A percentile compares a stretch with the other conserved stretches of the same genome.
phyloP scores from a whole-genome alignment of 169 alveolate species.

The Cryptosporidium sp. region DNA sequence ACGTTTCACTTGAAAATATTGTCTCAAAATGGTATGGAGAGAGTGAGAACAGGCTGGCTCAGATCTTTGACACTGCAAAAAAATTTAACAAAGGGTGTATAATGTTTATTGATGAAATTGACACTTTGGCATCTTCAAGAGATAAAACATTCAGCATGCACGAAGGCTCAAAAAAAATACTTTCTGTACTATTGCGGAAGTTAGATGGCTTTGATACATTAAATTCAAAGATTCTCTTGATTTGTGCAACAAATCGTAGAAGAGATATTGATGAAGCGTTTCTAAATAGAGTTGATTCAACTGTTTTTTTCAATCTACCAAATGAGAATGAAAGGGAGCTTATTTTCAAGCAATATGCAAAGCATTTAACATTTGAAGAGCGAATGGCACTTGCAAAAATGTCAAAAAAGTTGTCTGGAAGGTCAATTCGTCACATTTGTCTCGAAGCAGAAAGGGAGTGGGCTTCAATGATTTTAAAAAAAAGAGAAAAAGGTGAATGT shows the following conservation, averaged over 20 bases:
- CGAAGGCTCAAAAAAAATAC: conserved; percentile 88
- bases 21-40: conserved; percentile 91
- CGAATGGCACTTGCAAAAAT: conserved; percentile 80
- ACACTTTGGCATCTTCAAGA: conserved; percentile 86
- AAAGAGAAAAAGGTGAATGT: conserved; percentile 77
- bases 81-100: conserved; percentile 82
- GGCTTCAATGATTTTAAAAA: conserved; percentile 85
- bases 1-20: conserved; percentile 88
- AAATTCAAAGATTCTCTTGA: conserved; percentile 81
- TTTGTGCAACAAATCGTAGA: conserved; percentile 90
- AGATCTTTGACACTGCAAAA: conserved; percentile 85
- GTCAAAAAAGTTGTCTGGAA: conserved; percentile 82
- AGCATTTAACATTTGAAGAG: conserved; percentile 80
- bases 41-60: conserved; percentile 85
- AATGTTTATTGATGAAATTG: conserved; percentile 89
- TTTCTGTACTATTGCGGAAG: conserved; percentile 86
- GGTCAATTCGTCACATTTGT: conserved; percentile 85
- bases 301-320: conserved; percentile 83
- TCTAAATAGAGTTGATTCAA: conserved; percentile 79
- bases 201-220: conserved; percentile 89
- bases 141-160: conserved; percentile 84
- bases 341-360: conserved; percentile 86
- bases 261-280: conserved; percentile 89
- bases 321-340: conserved; percentile 83
- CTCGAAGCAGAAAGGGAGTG: conserved; percentile 91